Base-by-base conservation (phyloP, 2,329 filamentous ascomycete genomes). In the Clarireedia hainanense region DNA sequence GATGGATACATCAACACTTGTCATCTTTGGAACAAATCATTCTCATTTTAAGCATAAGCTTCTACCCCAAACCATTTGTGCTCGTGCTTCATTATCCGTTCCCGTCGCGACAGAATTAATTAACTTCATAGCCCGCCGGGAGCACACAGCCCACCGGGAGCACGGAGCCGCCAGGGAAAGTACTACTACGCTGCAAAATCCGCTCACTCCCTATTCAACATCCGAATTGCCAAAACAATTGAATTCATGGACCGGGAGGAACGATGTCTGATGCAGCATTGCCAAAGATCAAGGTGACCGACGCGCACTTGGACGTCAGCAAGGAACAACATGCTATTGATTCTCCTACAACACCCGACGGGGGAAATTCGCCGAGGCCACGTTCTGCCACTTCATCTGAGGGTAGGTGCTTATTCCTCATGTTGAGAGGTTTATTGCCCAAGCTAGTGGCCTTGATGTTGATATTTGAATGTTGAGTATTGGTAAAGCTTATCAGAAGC, bases 231-330 rank as follows among this genome's bases (percentile, higher is more conserved):
- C 24, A 17, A 37, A 24, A 37, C 7, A 30, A 52, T 36, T 52
- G 27, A 34, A 59, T 63, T 58, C 55, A 65, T 68, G 63, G 64
- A 61, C 56, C 30, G 47, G 39, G 51, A 39, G 42, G 53, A 55
- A 60, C 56, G 57, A 69, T 69, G 67, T 61, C 66, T 64, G 64
- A 65, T 40, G 52, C 57, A 50, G 57, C 56, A 20, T 55, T 68
- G 56, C 67, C 66, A 20, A 65, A 63, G 49, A 67, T 68, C 50
- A 63, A 64, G 57, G 63, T 68, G 53, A 68, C 60, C 50, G 63
- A 67, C 57, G 57, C 59, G 47, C 60, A 63, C 26, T 34, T 50
- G 26, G 61, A 66, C 6, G 61, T 56, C 12, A 61, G 52, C 49
- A 57, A 55, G 60, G 59, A 40, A 47, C 55, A 55, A 57, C 59